These are phyloP conservation scores for Starmerella stellata DNA, from an alignment of 805 yeast genomes.

Conservation along the genomic window DNA sequence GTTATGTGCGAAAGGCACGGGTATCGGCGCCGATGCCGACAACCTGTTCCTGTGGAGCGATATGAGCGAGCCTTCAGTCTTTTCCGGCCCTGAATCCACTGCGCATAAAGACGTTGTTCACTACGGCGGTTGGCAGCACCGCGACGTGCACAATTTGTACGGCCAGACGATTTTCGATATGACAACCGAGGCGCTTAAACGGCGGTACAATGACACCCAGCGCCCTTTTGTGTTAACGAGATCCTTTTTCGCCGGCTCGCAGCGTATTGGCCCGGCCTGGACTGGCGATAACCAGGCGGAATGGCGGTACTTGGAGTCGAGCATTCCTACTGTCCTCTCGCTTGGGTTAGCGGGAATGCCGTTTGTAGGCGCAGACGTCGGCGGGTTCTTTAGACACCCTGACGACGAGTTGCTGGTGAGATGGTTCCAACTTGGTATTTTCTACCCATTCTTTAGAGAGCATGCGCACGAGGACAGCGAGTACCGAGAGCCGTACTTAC, in stretches of 20 bases:
- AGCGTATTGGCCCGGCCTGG: constrained; percentile 86
- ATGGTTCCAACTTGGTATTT: constrained; percentile 92
- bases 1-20: constrained; percentile 30
- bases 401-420: constrained; percentile 59
- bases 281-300: constrained; percentile 90
- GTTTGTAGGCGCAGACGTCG: constrained; percentile 90
- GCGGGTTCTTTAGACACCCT: constrained; percentile 91
- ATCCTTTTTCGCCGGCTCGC: constrained; percentile 79
- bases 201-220: constrained; percentile 30
- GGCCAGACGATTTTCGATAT: constrained; percentile 69
- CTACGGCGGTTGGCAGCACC: constrained; percentile 67
- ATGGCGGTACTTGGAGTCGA: constrained; percentile 69
- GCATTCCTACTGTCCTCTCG: constrained; percentile 77
- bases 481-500: constrained; percentile 83
- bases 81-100: constrained; percentile 85
- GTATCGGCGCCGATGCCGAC: constrained; percentile 32
- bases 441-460: constrained; percentile 92
- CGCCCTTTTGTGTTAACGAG: constrained; percentile 83
- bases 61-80: constrained; percentile 94
- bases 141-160: constrained; percentile 75
- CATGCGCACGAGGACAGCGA: constrained; percentile 91
- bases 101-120: constrained; percentile 71
- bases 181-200: constrained; percentile 47
- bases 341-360: constrained; percentile 73
- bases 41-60: constrained; percentile 89